Evolutionary conservation across 352 stramenopile species (phyloP), one percentile per base, ranked within the genome.

Genomic region (Aphanomyces astaci): DNA sequence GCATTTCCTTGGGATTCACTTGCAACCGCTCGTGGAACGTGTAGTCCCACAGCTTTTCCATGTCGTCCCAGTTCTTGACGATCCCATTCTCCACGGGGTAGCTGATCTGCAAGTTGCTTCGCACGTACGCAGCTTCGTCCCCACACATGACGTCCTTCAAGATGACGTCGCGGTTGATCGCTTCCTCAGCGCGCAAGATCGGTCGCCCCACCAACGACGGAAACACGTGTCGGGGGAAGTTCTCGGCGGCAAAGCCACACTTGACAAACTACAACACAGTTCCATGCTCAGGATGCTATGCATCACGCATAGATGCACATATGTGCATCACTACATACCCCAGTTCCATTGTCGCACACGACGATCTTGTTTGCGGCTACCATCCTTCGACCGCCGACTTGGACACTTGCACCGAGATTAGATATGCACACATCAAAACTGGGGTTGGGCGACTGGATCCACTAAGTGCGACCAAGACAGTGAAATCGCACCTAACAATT

Each of bases 21-120:
- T 64, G 76, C 64, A 98, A 73, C 1, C 92, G 92, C 65, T 98
- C 90, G 60, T 94, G 79, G 76, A 98, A 98, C 54, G 91, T 98
- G 78, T 98, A 98, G 76, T 98, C 94, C 95, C 95, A 98, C 31
- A 98, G 78, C 69, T 97, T 91, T 75, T 98, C 88, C 94, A 98
- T 98, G 72, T 98, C 94, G 59, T 98, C 90, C 95, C 95, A 98
- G 80, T 97, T 97, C 75, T 95, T 95, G 11, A 98, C 92, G 62
- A 98, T 98, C 39, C 95, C 95, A 73, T 98, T 97, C 74, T 98
- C 92, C 27, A 98, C 90, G 13, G 87, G 89, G 76, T 96, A 95
- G 71, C 76, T 81, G 76, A 94, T 93, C 75, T 95, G 86, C 30
- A 96, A 75, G 72, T 89, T 91, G 56, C 82, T 89, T 10, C 88